phyloP scores from a whole-genome alignment of 129 eudicot genomes.

The Artemisia annua region DNA sequence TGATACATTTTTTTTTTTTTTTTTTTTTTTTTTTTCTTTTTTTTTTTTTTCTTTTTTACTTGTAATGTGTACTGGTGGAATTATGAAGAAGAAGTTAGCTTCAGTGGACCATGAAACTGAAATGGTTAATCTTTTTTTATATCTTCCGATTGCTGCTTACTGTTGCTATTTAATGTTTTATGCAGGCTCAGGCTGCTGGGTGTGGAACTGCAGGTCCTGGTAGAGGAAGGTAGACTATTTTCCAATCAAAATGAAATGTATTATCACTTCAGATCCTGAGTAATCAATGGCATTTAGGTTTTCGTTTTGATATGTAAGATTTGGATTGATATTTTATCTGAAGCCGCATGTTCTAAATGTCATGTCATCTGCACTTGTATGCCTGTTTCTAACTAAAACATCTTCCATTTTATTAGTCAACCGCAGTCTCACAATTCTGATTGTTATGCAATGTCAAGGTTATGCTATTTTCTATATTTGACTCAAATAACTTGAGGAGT shows the following conservation, averaged over 20 bases:
- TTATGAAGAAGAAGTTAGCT: conserved; percentile 11
- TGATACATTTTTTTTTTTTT: too few relatives aligned
- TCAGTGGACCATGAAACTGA: background rate
- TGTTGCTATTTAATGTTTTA: conserved; percentile 18
- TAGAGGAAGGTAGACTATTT: conserved; percentile 62
- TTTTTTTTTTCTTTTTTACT: too few relatives aligned
- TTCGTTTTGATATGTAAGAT: conserved; percentile 21
- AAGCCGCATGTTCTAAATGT: conserved; percentile 18
- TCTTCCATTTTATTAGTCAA: background rate
- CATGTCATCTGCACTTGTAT: conserved; percentile 5
- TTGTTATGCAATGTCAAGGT: background rate
- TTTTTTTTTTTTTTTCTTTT: too few relatives aligned
- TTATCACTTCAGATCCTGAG: conserved; percentile 14
- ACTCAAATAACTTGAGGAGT: too few relatives aligned
- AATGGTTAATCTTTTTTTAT: background rate
- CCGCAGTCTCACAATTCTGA: background rate
- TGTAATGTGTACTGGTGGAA: too few relatives aligned
- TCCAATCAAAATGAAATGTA: conserved; percentile 11
- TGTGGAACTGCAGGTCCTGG: conserved; percentile 79
- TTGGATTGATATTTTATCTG: conserved; percentile 13
- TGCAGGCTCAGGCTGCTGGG: conserved; percentile 91
- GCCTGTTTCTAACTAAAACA: background rate
- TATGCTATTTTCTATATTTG: background rate
- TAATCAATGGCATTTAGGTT: conserved; percentile 10
- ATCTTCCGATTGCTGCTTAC: background rate